Evolutionary conservation across 2,329 filamentous ascomycete species (phyloP).

Genomic region (Cephalotrichum gorgonifer): DNA sequence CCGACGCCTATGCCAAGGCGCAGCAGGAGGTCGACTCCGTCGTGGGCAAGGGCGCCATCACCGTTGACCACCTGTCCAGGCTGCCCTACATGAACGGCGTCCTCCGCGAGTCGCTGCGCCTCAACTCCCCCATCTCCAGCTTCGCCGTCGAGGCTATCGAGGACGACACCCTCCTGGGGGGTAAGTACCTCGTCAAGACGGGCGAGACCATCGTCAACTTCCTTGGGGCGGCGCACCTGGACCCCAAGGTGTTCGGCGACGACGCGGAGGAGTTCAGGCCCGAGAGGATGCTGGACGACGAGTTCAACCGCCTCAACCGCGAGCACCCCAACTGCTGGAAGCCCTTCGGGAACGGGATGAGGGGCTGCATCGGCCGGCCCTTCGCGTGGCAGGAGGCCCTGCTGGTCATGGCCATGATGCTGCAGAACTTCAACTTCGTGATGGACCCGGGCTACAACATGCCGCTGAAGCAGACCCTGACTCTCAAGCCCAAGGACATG

Average conservation of each 20-base stretch:
- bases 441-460: constrained; percentile 51
- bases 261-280: constrained; percentile 58
- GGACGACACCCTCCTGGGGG: constrained; percentile 43
- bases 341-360: constrained; percentile 63
- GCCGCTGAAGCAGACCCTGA: constrained; percentile 44
- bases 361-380: constrained; percentile 61
- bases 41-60: constrained; percentile 46
- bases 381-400: constrained; percentile 69
- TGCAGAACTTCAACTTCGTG: constrained; percentile 63
- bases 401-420: constrained; percentile 48
- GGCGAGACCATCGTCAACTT: constrained; percentile 39
- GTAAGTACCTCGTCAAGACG: constrained; percentile 49
- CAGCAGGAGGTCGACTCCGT: constrained; percentile 60
- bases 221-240: constrained; percentile 45
- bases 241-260: constrained; percentile 53
- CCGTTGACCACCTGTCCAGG: constrained; percentile 50
- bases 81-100: constrained; percentile 57
- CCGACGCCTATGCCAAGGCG: constrained; percentile 46
- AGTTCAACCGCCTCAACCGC: constrained; percentile 50
- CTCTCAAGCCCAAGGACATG: constrained; percentile 54
- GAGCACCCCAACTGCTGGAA: constrained; percentile 57
- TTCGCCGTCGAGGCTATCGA: constrained; percentile 44
- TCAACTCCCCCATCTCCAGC: constrained; percentile 43
- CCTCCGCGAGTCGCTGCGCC: constrained; percentile 55
- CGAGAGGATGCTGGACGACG: constrained; percentile 61